Conservation (phyloP, 2,329 filamentous ascomycete genomes). For the Sarocladium brachiariae region DNA sequence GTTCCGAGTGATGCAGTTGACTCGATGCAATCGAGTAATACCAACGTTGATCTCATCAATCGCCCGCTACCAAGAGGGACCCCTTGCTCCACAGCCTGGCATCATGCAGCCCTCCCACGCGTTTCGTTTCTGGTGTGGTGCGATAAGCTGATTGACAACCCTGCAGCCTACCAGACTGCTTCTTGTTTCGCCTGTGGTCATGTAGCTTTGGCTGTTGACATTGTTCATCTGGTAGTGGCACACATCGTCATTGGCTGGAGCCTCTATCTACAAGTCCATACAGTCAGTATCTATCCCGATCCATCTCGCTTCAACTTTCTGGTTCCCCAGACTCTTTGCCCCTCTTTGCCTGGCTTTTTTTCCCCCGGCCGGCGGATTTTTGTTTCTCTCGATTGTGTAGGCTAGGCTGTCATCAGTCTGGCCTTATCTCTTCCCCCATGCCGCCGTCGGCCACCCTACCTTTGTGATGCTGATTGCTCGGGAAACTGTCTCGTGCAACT, state of each 20-base stretch:
- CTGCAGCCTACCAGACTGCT: background rate
- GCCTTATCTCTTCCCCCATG: slow-evolving; percentile 5
- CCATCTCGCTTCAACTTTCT: background rate
- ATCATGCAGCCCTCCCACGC: too few species aligned
- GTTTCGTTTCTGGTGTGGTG: background rate
- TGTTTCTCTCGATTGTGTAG: too few species aligned
- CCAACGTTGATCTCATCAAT: slow-evolving; percentile 13
- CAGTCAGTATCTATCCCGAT: slow-evolving; percentile 6
- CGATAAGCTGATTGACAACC: slow-evolving; percentile 2
- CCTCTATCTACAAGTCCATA: too few species aligned
- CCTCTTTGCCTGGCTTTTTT: background rate
- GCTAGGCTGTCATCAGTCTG: too few species aligned
- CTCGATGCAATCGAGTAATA: slow-evolving; percentile 20
- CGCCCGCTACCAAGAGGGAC: slow-evolving; percentile 10
- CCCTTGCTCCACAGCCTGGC: background rate
- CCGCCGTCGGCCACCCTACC: slow-evolving; percentile 2
- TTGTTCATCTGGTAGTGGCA: background rate
- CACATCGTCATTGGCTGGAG: slow-evolving; percentile 3
- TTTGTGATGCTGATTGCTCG: slow-evolving; percentile 4
- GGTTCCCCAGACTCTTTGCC: slow-evolving; percentile 3
- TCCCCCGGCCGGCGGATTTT: background rate
- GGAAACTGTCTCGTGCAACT: too few species aligned
- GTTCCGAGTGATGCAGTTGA: slow-evolving; percentile 11
- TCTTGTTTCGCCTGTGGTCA: background rate
- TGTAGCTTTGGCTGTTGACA: background rate